These are phyloP conservation scores for Aspergillus sp. DNA, from an alignment of 2,329 filamentous ascomycete species.

Conservation along the genomic window DNA sequence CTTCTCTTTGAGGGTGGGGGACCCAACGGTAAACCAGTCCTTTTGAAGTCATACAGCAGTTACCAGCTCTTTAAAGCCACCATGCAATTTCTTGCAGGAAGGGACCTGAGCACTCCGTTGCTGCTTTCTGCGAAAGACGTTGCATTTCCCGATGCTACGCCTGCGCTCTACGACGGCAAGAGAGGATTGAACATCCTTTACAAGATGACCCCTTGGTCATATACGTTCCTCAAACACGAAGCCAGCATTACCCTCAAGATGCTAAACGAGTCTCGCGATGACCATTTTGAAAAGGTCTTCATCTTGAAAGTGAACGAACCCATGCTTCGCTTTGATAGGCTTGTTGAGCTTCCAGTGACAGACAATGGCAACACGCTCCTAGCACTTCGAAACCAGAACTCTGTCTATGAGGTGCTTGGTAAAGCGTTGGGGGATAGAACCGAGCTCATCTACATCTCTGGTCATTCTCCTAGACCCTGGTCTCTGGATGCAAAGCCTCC, in stretches of 20 bases:
- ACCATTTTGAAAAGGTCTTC: conserved; percentile 84
- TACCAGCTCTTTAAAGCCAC: conserved; percentile 94
- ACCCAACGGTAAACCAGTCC: conserved; percentile 65
- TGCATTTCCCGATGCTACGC: conserved; percentile 49
- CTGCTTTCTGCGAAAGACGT: conserved; percentile 35
- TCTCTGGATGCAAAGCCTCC: conserved; percentile 42
- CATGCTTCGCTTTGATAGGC: conserved; percentile 56
- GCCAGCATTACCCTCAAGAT: conserved; percentile 72
- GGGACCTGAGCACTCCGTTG: conserved; percentile 70
- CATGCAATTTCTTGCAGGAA: conserved; percentile 78
- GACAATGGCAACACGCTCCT: conserved; percentile 26
- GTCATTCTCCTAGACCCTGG: conserved; percentile 47
- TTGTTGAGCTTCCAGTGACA: conserved; percentile 37
- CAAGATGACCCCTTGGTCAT: conserved; percentile 89
- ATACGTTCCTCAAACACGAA: conserved; percentile 68
- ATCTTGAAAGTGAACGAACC: conserved; percentile 60
- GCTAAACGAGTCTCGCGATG: conserved; percentile 68
- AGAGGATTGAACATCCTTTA: conserved; percentile 79
- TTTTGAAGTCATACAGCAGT: conserved; percentile 80
- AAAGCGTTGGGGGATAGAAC: conserved; percentile 75
- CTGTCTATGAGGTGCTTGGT: conserved; percentile 63
- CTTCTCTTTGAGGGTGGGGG: conserved; percentile 77
- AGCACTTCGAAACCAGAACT: conserved; percentile 29
- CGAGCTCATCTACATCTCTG: conserved; percentile 62
- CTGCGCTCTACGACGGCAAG: conserved; percentile 74